Evolutionary conservation across 805 yeast genomes (phyloP).

Genomic region (Metschnikowia proteae): DNA sequence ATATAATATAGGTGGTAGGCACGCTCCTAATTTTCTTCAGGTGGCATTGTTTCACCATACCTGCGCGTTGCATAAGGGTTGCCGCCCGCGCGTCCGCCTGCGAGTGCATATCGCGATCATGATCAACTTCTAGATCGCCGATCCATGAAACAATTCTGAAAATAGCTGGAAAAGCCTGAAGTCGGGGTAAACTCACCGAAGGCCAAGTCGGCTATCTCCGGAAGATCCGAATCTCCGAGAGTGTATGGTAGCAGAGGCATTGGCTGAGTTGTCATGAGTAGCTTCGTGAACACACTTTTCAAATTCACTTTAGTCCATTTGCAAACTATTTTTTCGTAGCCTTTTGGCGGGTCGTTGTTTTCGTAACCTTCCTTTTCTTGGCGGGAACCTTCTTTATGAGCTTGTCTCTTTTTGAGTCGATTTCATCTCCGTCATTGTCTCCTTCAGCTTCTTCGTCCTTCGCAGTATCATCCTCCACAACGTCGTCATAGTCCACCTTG

Average conservation of each 20-base stretch:
- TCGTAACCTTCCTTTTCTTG: slow-evolving; percentile 25
- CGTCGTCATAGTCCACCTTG: slow-evolving; percentile 69
- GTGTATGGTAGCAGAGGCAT: too few relatives aligned
- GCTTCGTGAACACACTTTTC: too few relatives aligned
- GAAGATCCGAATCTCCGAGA: too few relatives aligned
- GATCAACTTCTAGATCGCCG: not conserved
- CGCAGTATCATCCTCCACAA: slow-evolving; percentile 55
- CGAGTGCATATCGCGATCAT: slow-evolving; percentile 1
- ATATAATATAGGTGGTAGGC: not conserved
- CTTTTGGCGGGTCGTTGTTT: slow-evolving; percentile 3
- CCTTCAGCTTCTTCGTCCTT: slow-evolving; percentile 44
- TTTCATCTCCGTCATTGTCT: slow-evolving; percentile 39
- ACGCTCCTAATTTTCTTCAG: not conserved
- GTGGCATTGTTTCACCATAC: slow-evolving; percentile 5
- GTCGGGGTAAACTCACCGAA: too few relatives aligned
- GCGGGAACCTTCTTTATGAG: slow-evolving; percentile 45
- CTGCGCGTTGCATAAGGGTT: slow-evolving; percentile 5
- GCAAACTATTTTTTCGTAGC: slow-evolving; percentile 3
- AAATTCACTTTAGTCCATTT: not conserved
- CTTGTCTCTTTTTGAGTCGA: slow-evolving; percentile 58
- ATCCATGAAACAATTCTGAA: not conserved
- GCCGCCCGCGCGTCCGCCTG: slow-evolving; percentile 3
- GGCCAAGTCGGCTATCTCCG: too few relatives aligned
- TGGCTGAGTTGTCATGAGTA: too few relatives aligned
- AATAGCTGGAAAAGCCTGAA: too few relatives aligned